Conservation (phyloP, 2,329 filamentous ascomycete species). For the Colletotrichum falcatum region DNA sequence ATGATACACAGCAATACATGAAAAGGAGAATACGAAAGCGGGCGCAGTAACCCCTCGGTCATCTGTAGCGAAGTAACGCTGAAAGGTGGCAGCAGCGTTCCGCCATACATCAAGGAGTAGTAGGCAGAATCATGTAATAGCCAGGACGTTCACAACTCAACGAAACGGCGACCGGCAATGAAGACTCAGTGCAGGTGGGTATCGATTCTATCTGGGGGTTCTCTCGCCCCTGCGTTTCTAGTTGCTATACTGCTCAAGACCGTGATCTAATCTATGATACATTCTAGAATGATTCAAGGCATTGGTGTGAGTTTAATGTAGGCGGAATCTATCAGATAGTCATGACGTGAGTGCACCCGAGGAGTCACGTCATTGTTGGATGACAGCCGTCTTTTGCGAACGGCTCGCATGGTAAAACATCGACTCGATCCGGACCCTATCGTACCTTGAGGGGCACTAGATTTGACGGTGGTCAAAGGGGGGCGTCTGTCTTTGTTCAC, state of each 20-base stretch:
- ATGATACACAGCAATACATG: not conserved
- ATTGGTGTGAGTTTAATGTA: not conserved
- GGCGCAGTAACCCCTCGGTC: not conserved
- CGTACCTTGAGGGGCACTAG: not conserved
- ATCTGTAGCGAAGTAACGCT: not conserved
- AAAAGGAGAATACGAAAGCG: not conserved
- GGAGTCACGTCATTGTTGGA: not conserved
- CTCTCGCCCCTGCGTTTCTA: not conserved
- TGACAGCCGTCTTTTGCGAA: not conserved
- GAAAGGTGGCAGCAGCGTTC: not conserved
- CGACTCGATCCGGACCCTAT: not conserved
- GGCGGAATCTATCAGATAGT: not conserved
- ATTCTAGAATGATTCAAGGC: not conserved
- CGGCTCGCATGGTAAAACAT: not conserved
- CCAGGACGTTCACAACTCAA: not conserved
- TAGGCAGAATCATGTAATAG: not conserved
- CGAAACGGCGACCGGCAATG: not conserved
- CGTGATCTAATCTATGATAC: not conserved
- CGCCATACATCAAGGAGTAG: not conserved
- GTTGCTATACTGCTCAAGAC: not conserved
- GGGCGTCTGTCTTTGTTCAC: not conserved
- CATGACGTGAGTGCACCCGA: not conserved
- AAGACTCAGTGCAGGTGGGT: not conserved
- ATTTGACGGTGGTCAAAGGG: not conserved
- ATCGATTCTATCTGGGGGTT: slow-evolving; percentile 3